Evolutionary conservation across 805 yeast genomes (phyloP), one percentile per base, ranked within the genome.

Genomic region (Barnettozyma vustinii): DNA sequence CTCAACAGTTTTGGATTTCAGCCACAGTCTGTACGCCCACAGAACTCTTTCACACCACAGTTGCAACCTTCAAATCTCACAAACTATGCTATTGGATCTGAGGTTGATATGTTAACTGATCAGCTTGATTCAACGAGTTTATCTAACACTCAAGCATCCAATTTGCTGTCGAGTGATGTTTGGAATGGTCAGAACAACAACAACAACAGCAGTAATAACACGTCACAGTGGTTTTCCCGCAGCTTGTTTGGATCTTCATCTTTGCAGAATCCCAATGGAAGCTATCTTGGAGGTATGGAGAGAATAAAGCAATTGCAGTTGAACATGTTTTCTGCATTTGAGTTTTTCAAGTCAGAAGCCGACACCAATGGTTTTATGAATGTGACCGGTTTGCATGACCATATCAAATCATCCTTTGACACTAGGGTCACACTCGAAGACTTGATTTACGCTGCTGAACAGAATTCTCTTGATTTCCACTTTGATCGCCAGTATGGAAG

Each of bases 401-500:
- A 48, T 1, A 51, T 51, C 27, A 39, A 41, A 4, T 27, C 53
- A 3, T 44, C 41, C 6, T 40, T 19, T 25, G 36, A 13, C 19
- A 40, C 46, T 2, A 16, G 18, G 5, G 40, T 44, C 19, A 33
- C 37, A 8, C 37, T 46, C 39, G 36, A 33, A 2, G 20, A 57
- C 10, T 56, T 58, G 37, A 12, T 48, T 5, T 39, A 50, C n/a
- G 44, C 57, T 6, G 23, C 53, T 18, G 55, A 54, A 16, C 40
- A 56, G 2, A 36, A 36, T 4, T 53, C 58, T 2, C 41, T 44
- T 9, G 32, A 35, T 4, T 57, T 52, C 35, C 49, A 47, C 2
- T 46, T 54, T 27, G 56, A 52, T 6, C 18, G 45, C 6, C 18
- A 53, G 15, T 33, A 45, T 7, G 58, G 44, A 33, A 47, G 44